phyloP scores from a whole-genome alignment of 73 alveolate genomes.

The Breviolum minutum region DNA sequence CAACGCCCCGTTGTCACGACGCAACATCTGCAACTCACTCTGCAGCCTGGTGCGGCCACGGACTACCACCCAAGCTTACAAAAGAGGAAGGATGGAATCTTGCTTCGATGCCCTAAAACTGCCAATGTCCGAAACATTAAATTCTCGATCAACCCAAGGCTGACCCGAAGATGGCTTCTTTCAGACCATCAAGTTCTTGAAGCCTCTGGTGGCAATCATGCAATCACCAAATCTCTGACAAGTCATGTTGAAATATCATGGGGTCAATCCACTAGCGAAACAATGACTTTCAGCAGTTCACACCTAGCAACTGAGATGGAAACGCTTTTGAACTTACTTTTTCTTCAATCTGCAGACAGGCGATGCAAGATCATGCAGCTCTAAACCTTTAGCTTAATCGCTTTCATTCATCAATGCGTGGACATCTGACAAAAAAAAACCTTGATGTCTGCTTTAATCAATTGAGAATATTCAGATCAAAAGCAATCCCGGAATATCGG shows the following conservation, averaged over 20 bases:
- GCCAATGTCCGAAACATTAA: too few species aligned
- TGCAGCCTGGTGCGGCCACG: conserved; percentile 39
- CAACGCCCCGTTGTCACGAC: conserved; percentile 54
- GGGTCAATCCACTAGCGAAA: too few species aligned
- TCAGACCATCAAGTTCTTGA: conserved; percentile 47
- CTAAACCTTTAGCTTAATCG: too few species aligned
- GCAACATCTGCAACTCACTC: conserved; percentile 21
- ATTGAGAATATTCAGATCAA: too few species aligned
- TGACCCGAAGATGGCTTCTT: conserved; percentile 53
- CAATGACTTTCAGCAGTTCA: not conserved
- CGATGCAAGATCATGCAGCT: too few species aligned
- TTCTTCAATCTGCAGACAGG: too few species aligned
- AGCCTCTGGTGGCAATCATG: not conserved
- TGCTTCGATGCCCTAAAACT: not conserved
- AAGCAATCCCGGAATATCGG: too few species aligned
- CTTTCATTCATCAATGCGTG: too few species aligned
- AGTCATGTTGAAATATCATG: too few species aligned
- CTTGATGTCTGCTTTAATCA: not conserved
- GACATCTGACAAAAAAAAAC: not conserved
- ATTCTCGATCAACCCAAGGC: not conserved
- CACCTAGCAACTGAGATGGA: not conserved
- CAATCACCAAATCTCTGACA: too few species aligned
- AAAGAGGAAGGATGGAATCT: not conserved
- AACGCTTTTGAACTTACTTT: not conserved
- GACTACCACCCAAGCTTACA: not conserved